Conservation (phyloP, 768 basidiomycete species). For the Lanmaoa pseudosensibilis region DNA sequence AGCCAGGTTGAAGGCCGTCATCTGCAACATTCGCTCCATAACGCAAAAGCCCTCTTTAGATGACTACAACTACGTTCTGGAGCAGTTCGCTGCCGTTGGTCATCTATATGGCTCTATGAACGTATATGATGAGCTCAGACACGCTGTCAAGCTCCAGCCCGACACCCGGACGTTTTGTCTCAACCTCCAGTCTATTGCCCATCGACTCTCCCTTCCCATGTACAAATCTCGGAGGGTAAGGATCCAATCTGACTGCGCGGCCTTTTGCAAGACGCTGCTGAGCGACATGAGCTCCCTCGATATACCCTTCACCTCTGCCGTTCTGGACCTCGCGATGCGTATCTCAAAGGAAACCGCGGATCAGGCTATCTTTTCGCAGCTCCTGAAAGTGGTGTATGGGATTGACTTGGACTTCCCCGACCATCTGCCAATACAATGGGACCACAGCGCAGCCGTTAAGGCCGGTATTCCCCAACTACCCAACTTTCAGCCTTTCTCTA, state of each 20-base stretch:
- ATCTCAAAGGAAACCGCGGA: conserved; percentile 66
- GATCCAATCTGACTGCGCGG: conserved; percentile 44
- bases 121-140: conserved; percentile 60
- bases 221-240: conserved; percentile 35
- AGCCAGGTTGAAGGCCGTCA: conserved; percentile 61
- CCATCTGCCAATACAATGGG: conserved; percentile 43
- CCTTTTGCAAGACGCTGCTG: conserved; percentile 51
- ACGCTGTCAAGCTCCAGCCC: conserved; percentile 44
- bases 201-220: conserved; percentile 63
- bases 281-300: conserved; percentile 52
- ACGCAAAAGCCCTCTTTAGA: conserved; percentile 45
- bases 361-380: conserved; percentile 50
- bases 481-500: conserved; percentile 53
- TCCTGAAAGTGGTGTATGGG: conserved; percentile 71
- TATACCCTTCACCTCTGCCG: conserved; percentile 54
- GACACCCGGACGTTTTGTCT: conserved; percentile 57
- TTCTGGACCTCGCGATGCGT: conserved; percentile 66
- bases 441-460: conserved; percentile 3
- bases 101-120: conserved; percentile 58
- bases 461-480: conserved; percentile 13
- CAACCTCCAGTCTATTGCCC: conserved; percentile 68
- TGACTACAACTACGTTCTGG: conserved; percentile 75
- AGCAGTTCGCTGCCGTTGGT: conserved; percentile 77
- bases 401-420: conserved; percentile 79
- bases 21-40: conserved; percentile 64